Percentiles rank a stretch among this genome's conserved stretches.
Conservation (phyloP, 495 filamentous ascomycete species). For the Neurospora sp. region DNA sequence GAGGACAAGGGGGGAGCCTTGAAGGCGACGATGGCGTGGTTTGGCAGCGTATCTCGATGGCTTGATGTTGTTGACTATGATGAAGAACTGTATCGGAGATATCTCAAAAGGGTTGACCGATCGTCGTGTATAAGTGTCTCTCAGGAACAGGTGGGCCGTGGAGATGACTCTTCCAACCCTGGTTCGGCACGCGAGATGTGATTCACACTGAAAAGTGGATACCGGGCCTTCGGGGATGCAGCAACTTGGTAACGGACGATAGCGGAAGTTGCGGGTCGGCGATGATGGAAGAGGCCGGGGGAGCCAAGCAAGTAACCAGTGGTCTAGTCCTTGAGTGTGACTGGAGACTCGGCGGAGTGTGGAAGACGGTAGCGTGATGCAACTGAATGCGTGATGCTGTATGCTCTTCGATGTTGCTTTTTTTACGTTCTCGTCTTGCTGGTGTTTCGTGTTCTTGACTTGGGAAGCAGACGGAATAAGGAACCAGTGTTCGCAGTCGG, state of each 20-base stretch:
- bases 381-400: background rate
- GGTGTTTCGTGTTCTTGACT: background rate
- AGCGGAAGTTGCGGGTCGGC: slow-evolving; percentile 6
- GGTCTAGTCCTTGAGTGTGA: background rate
- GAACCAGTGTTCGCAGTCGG: background rate
- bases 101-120: slow-evolving; percentile 13
- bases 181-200: slow-evolving; percentile 24
- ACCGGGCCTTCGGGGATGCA: background rate
- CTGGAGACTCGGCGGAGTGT: background rate
- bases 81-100: background rate
- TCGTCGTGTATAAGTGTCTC: slow-evolving; percentile 19
- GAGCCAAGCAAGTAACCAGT: slow-evolving; percentile 1
- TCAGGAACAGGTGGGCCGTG: slow-evolving; percentile 34
- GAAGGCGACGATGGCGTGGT: background rate
- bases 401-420: background rate
- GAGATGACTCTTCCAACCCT: slow-evolving; percentile 39
- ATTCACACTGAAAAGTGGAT: slow-evolving; percentile 20
- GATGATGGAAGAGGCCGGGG: slow-evolving; percentile 14
- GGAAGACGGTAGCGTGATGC: slow-evolving; percentile 1
- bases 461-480: background rate
- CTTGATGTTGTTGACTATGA: background rate
- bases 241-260: slow-evolving; percentile 15
- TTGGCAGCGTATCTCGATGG: background rate
- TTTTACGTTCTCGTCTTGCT: background rate
- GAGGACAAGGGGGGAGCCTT: background rate